A percentile compares a stretch with the other conserved stretches of the same genome.
Evolutionary conservation across 306 rosid species (phyloP).

Genomic region (Pueraria montana): DNA sequence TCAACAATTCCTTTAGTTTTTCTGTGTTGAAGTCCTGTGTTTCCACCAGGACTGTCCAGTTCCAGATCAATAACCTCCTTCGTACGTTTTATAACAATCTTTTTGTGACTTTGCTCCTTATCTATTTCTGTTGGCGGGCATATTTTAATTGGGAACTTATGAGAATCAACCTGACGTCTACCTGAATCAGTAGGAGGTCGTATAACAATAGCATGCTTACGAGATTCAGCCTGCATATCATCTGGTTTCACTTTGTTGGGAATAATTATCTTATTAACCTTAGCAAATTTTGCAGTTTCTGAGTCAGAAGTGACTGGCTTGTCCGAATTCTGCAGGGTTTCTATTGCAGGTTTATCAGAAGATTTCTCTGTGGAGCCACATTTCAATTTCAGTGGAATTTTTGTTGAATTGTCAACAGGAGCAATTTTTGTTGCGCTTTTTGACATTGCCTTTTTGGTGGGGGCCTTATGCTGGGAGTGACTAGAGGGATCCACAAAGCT

Average conservation of each 20-base stretch:
- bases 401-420: constrained; percentile 58
- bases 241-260: constrained; percentile 76
- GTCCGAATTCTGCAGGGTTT: constrained; percentile 62
- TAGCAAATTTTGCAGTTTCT: constrained; percentile 76
- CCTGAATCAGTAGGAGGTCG: constrained; percentile 72
- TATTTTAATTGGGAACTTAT: constrained; percentile 56
- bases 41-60: constrained; percentile 73
- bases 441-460: constrained; percentile 68
- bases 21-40: constrained; percentile 63
- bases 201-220: constrained; percentile 67
- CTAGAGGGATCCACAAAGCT: constrained; percentile 65
- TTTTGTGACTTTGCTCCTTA: constrained; percentile 77
- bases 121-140: constrained; percentile 64
- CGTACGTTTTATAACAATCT: constrained; percentile 76
- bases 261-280: constrained; percentile 73
- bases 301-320: constrained; percentile 78
- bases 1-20: constrained; percentile 74
- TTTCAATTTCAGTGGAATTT: constrained; percentile 83
- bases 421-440: constrained; percentile 72
- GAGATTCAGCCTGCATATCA: constrained; percentile 70
- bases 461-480: constrained; percentile 71
- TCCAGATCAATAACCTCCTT: constrained; percentile 79
- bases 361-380: constrained; percentile 81
- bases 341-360: constrained; percentile 68
- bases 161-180: constrained; percentile 65